Base-by-base conservation (phyloP, 163 green algal species). In the Scenedesmus sp. region DNA sequence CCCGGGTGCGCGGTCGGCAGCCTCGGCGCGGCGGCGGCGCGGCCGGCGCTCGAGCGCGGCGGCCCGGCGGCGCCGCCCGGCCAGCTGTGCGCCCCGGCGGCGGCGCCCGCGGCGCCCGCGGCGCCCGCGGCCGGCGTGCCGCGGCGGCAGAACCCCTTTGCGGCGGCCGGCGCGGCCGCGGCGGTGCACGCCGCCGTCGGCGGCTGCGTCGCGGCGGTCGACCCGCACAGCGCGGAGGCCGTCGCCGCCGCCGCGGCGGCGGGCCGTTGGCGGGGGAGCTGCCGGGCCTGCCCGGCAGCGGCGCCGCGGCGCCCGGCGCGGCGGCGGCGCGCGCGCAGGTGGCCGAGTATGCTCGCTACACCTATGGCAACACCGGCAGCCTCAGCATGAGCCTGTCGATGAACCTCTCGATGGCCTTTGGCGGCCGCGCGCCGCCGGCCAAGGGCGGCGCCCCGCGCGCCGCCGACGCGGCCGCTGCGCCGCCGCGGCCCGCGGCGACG, bases 141-240 rank as follows among this genome's bases (percentile, higher is more conserved):
- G n/a, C 54, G 33, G 15, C 54, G 31, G 69, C 69, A 67, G 54
- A 77, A 77, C 54, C 69, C 69, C 10, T 77, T 77, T 63, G 71
- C 58, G 34, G 71, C 71, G 17, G 60, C 60, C 13, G 71, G 57
- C 0, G 71, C 71, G 20, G 71, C 71, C 33, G 71, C 58, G 42
- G 71, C 71, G 51, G 71, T 80, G 58, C 31, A 72, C 47, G 58
- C 44, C 22, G 58, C 63, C 10, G 36, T 77, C 22, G 69, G 69
- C 26, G 69, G 69, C 24, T 77, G 69, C 47, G 51, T 77, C 0
- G 58, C 69, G 20, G 69, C 69, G n/a, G 54, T 77, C 4, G 33
- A 69, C 14, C 69, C 69, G 29, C 3, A 18, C 60, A 51, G 18
- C 14, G 22, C 34, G 22, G 26, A 29, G 9, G 14, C 26, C 28